Evolutionary conservation across 2,329 filamentous ascomycete species (phyloP).

Genomic region (Pestalotiopsis fici): DNA sequence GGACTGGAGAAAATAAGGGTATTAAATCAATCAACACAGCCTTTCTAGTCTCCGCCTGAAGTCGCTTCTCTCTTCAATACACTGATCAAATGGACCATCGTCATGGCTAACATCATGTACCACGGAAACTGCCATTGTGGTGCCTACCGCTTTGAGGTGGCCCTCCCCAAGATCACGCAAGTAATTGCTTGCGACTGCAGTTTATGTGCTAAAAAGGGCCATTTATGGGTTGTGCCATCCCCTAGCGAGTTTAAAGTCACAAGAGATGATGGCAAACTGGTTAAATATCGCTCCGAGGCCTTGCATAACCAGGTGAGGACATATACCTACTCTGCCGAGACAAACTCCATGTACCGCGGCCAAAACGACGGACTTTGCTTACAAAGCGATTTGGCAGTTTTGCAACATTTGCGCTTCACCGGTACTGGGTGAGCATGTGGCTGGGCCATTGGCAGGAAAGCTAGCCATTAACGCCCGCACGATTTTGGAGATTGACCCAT

Average conservation of each 20-base stretch:
- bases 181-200: not conserved
- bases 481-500: not conserved
- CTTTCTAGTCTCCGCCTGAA: not conserved
- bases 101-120: not conserved
- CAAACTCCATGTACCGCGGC: not conserved
- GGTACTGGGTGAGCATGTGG: not conserved
- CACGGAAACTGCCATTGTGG: not conserved
- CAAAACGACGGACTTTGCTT: not conserved
- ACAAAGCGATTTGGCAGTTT: not conserved
- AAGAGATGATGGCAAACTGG: not conserved
- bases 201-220: not conserved
- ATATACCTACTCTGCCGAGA: not conserved
- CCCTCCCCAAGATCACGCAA: not conserved
- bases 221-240: not conserved
- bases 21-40: not conserved
- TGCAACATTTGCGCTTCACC: not conserved
- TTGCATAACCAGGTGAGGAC: not conserved
- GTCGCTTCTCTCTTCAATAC: not conserved
- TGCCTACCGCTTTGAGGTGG: not conserved
- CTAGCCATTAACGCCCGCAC: not conserved
- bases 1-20: not conserved
- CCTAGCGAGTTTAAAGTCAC: not conserved
- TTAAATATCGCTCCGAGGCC: not conserved
- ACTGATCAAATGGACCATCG: not conserved
- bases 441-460: not conserved